phyloP scores from a whole-genome alignment of 176 grass and related monocot genomes.

The Aegilops sharonensis region DNA sequence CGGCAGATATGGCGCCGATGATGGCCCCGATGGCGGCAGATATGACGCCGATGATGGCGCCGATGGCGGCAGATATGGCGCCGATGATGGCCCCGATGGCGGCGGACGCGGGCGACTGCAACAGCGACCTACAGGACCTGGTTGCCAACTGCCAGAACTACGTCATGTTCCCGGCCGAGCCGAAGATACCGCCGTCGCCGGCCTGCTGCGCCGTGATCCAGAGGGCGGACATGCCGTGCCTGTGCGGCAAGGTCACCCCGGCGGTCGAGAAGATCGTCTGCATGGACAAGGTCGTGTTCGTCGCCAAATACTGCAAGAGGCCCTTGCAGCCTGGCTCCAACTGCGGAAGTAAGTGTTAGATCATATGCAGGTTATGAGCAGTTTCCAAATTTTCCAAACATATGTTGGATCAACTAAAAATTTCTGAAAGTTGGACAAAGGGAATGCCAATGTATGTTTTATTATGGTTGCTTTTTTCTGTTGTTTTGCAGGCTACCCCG shows the following conservation, averaged over 20 bases:
- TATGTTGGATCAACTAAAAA: too few species aligned
- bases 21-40: too few species aligned
- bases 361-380: background rate
- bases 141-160: constrained; percentile 33
- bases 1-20: too few species aligned
- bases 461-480: background rate
- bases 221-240: constrained; percentile 46
- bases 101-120: background rate
- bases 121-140: constrained; percentile 24
- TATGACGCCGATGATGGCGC: too few species aligned
- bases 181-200: constrained; percentile 37
- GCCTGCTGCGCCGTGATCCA: constrained; percentile 47
- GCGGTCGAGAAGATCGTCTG: constrained; percentile 30
- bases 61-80: too few species aligned
- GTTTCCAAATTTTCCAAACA: too few species aligned
- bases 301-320: constrained; percentile 38
- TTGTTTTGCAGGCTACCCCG: constrained; percentile 26
- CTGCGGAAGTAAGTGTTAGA: constrained; percentile 54
- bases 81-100: background rate
- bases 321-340: constrained; percentile 35
- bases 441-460: too few species aligned
- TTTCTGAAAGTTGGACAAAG: too few species aligned
- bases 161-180: constrained; percentile 29
- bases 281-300: constrained; percentile 53
- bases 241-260: constrained; percentile 53